Percentiles rank a stretch among this genome's conserved stretches.
Conservation (phyloP, 441 rosid genomes). For the Gossypium lobatum region DNA sequence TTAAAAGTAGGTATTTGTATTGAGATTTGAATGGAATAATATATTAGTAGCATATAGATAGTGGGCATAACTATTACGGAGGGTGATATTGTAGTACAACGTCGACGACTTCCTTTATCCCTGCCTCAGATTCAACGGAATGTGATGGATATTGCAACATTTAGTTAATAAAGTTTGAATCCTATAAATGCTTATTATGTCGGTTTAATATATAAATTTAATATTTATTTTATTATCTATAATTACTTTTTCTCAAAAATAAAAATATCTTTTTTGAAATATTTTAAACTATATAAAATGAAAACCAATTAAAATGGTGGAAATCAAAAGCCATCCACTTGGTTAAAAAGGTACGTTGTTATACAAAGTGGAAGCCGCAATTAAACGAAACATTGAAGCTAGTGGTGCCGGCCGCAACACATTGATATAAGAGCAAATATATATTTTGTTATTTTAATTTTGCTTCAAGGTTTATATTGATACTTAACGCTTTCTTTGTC, state of each 20-base stretch:
- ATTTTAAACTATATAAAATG: neutral
- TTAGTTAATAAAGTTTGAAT: too few species aligned
- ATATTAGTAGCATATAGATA: neutral
- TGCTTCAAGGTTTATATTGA: too few species aligned
- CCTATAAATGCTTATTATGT: too few species aligned
- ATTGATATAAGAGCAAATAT: too few species aligned
- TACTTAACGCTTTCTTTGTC: too few species aligned
- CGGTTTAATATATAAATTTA: too few species aligned
- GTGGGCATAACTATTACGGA: neutral
- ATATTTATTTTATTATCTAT: too few species aligned
- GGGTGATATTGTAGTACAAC: neutral
- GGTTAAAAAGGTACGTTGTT: neutral
- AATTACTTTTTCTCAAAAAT: too few species aligned
- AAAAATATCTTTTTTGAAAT: too few species aligned
- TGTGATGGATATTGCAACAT: neutral
- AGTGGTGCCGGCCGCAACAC: neutral
- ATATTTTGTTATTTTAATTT: too few species aligned
- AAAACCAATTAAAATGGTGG: neutral
- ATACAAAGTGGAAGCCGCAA: neutral
- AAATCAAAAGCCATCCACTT: neutral
- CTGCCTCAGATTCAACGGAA: neutral
- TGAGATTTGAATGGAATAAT: neutral
- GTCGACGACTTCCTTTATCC: neutral
- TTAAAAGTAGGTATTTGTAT: too few species aligned
- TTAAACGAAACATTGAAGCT: neutral